These are phyloP conservation scores for Brassica hybrid DNA, from an alignment of 441 rosid species.

Conservation along the genomic window DNA sequence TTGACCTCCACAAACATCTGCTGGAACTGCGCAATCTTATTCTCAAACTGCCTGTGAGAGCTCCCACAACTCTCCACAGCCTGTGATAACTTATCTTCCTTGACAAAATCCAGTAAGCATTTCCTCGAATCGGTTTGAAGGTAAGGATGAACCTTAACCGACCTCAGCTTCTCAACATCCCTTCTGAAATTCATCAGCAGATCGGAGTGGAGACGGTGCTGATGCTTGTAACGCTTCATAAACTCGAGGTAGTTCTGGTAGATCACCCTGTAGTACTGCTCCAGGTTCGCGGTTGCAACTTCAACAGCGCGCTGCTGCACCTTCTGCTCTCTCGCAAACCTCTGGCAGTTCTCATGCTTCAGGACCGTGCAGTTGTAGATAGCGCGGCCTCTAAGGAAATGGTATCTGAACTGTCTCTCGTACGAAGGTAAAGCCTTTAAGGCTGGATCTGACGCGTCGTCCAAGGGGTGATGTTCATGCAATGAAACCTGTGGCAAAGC, in stretches of 20 bases:
- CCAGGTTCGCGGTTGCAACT: slow-evolving; percentile 78
- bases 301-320: slow-evolving; percentile 94
- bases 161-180: slow-evolving; percentile 84
- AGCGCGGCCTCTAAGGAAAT: slow-evolving; percentile 67
- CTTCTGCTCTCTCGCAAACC: slow-evolving; percentile 77
- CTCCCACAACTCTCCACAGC: slow-evolving; percentile 67
- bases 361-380: slow-evolving; percentile 63
- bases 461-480: slow-evolving; percentile 75
- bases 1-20: slow-evolving; percentile 78
- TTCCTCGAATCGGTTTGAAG: slow-evolving; percentile 65
- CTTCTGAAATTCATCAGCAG: slow-evolving; percentile 69
- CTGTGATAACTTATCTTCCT: slow-evolving; percentile 83
- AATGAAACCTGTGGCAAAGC: slow-evolving; percentile 55
- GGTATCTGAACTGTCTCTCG: slow-evolving; percentile 86
- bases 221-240: slow-evolving; percentile 83
- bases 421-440: slow-evolving; percentile 93
- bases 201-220: slow-evolving; percentile 77
- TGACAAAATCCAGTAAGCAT: slow-evolving; percentile 81
- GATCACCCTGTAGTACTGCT: slow-evolving; percentile 80
- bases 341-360: slow-evolving; percentile 62
- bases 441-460: slow-evolving; percentile 91
- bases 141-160: slow-evolving; percentile 74
- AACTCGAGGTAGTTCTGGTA: slow-evolving; percentile 80
- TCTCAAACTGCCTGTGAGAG: slow-evolving; percentile 94
- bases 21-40: slow-evolving; percentile 83